Conservation (phyloP, 2,329 filamentous ascomycete genomes). For the Xenoacremonium recifei region DNA sequence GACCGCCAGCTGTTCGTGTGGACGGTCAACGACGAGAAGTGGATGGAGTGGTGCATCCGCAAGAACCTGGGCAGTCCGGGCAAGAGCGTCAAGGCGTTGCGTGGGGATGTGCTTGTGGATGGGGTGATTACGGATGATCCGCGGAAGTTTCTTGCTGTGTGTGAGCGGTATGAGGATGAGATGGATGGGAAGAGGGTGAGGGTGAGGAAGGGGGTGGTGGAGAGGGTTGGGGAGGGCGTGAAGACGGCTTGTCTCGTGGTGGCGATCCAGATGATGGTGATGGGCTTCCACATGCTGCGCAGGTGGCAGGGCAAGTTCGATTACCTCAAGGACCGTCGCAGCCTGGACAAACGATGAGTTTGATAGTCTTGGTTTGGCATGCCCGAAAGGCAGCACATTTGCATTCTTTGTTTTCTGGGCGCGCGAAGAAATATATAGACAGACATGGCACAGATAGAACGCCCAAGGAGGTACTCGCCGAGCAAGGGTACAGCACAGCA, state of each 20-base stretch:
- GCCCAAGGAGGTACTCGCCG: no score
- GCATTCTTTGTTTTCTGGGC: no score
- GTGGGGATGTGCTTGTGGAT: slow-evolving; percentile 50
- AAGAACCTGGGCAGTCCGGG: slow-evolving; percentile 29
- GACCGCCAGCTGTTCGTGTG: slow-evolving; percentile 69
- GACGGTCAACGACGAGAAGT: slow-evolving; percentile 78
- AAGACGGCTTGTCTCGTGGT: slow-evolving; percentile 17
- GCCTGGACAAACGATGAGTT: slow-evolving; percentile 13
- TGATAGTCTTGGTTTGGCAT: no score
- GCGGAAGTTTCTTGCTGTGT: slow-evolving; percentile 62
- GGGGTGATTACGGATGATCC: slow-evolving; percentile 88
- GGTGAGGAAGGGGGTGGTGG: slow-evolving; percentile 9
- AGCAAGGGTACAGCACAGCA: no score
- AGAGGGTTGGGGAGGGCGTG: slow-evolving; percentile 12
- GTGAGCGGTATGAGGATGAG: slow-evolving; percentile 38
- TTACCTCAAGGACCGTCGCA: slow-evolving; percentile 20
- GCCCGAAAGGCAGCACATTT: no score
- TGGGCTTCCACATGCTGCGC: slow-evolving; percentile 23
- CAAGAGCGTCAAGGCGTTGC: neutral
- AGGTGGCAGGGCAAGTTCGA: slow-evolving; percentile 28
- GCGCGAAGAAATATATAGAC: no score
- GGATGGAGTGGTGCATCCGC: slow-evolving; percentile 78
- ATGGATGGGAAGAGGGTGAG: slow-evolving; percentile 23
- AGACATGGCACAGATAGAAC: no score
- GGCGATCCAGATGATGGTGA: slow-evolving; percentile 18